Base-by-base conservation (phyloP, 2,329 filamentous ascomycete genomes). In the Talaromyces sp. region DNA sequence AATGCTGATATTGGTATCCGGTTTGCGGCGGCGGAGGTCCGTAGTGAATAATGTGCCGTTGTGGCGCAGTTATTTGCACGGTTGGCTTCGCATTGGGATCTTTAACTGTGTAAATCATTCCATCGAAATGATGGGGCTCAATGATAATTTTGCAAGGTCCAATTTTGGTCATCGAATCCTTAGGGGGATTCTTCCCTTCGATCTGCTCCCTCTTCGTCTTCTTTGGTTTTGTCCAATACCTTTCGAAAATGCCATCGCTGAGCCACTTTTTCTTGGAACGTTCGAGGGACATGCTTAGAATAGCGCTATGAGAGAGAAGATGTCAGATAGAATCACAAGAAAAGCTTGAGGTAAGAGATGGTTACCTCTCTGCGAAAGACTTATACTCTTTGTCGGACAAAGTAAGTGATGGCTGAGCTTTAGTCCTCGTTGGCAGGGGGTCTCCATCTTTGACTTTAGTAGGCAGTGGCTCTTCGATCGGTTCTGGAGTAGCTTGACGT, bases 41-140 rank as follows among this genome's bases (percentile, higher is more conserved):
- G 57, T 76, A 77, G 61, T 77, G 75, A 21, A 76, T 68, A 68
- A 76, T 74, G 28, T 72, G 74, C 43, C 74, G 71, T 53, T 75
- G 74, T 8, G 68, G 65, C 10, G 70, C 68, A 13, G 72, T 66
- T 62, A 74, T 73, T 61, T 75, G 72, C 43, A 73, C 67, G 6
- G 68, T 67, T 10, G 70, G 70, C 45, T 71, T 73, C 31, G 70
- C 66, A 57, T 73, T 72, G 43, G 75, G 73, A 53, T 81, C 80
- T 62, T 81, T 81, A 50, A 83, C 80, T 13, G 78, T 77, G 65
- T 81, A 84, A 22, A 84, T 73, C 63, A 79, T 77, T 17, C 80
- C 81, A 60, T 84, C 81, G 62, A 87, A 84, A 7, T 82, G 80
- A 69, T 87, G 83, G 52, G 84, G 84, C 61, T 86, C 84, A 51